Base-by-base conservation (phyloP, 768 basidiomycete species). In the Lanmaoa pseudosensibilis region DNA sequence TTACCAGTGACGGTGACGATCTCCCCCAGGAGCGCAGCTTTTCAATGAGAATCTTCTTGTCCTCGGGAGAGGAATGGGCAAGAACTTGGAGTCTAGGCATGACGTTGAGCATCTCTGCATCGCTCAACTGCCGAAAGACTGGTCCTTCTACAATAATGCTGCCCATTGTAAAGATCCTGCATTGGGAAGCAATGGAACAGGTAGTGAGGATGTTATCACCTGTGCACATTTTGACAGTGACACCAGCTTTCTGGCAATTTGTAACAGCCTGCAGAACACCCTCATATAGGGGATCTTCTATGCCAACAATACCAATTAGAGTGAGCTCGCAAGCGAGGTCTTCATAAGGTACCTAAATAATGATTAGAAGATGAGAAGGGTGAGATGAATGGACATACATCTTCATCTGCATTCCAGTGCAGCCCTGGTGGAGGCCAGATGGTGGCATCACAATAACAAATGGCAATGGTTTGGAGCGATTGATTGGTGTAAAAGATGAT, bases 121-220 rank as follows among this genome's bases (percentile, higher is more conserved):
- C 80, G 13, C 74, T 79, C 36, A 99, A 80, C 66, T 86, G 78
- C 43, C 97, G 83, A 81, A 98, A 99, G 5, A 88, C 81, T 0
- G 96, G 96, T 0, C 97, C 95, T 69, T 99, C 97, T 93, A 98
- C 98, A 74, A 99, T 91, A 62, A 98, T 83, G 32, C 97, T 96
- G 27, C 95, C 95, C 4, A 88, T 74, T 16, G 88, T 90, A 76
- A 90, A 98, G 69, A 98, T 98, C 38, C 95, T 94, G 65, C 96
- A 98, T 66, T 99, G 96, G 1, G 82, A 80, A 21, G 97, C 96
- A 65, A 99, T 99, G 7, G 95, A 97, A n/a, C 94, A 86, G 48
- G 92, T 92, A 0, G 92, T 95, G 50, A 98, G 84, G 48, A 94
- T 92, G 61, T 97, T 98, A 73, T 98, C 95, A 62, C 96, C 97